Evolutionary conservation across 2,329 filamentous ascomycete species (phyloP).

Genomic region (Aspergillus unguis): DNA sequence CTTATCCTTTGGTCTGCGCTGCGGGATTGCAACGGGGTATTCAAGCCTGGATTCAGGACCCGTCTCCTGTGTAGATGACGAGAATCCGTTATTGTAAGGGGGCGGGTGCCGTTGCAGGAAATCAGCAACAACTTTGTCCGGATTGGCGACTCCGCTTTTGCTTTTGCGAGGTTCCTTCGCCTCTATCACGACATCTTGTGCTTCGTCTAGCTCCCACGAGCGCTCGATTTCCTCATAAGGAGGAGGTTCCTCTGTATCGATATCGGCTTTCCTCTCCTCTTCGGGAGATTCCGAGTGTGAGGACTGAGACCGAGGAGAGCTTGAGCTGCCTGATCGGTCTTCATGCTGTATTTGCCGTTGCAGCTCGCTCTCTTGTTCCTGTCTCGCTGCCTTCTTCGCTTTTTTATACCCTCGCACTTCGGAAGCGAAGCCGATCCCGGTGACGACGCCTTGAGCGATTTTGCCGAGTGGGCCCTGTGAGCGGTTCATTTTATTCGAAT

Average conservation of each 20-base stretch:
- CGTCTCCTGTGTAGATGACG: too few species aligned
- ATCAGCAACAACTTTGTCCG: constrained; percentile 11
- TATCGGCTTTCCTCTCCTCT: background rate
- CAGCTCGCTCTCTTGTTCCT: background rate
- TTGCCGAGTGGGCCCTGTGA: background rate
- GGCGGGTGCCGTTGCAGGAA: constrained; percentile 16
- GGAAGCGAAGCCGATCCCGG: constrained; percentile 27
- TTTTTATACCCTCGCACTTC: constrained; percentile 21
- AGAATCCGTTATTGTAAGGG: constrained; percentile 1
- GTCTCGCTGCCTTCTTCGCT: constrained; percentile 4
- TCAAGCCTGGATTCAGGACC: constrained; percentile 16
- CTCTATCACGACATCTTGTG: constrained; percentile 14
- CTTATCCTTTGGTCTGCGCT: constrained; percentile 36
- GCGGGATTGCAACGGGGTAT: constrained; percentile 40
- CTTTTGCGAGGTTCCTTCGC: background rate
- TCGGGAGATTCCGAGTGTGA: background rate
- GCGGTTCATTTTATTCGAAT: background rate
- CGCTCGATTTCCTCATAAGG: constrained; percentile 13
- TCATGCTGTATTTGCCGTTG: background rate
- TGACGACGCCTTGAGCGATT: constrained; percentile 20
- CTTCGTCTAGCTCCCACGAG: constrained; percentile 26
- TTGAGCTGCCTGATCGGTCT: background rate
- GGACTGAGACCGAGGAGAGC: background rate
- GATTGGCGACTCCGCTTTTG: background rate
- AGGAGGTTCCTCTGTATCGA: background rate